Evolutionary conservation across 1,139 yeast genomes (phyloP).

Genomic region (Hansenula lynferdii): DNA sequence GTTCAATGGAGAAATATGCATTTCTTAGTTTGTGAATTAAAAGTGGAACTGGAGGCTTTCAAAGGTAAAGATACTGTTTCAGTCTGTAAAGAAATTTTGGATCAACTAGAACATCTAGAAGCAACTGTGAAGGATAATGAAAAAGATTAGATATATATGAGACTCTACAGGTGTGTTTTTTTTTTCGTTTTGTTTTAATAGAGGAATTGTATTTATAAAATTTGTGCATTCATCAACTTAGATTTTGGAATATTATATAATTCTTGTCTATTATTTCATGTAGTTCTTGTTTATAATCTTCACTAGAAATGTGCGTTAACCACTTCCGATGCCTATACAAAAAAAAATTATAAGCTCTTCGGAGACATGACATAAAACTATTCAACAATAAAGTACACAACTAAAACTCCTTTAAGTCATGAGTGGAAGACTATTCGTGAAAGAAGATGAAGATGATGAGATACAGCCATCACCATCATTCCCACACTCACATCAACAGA

Average conservation of each 20-base stretch:
- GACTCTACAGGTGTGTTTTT: neutral
- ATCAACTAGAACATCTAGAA: constrained; percentile 37
- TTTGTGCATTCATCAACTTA: too few species aligned
- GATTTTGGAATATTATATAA: too few species aligned
- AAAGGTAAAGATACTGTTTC: neutral
- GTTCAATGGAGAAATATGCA: constrained; percentile 59
- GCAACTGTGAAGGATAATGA: constrained; percentile 11
- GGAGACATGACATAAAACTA: too few species aligned
- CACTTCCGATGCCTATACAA: too few species aligned
- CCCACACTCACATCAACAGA: constrained; percentile 3
- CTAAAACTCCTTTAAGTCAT: neutral
- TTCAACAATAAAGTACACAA: too few species aligned
- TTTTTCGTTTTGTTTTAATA: neutral
- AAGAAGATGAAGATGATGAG: constrained; percentile 8
- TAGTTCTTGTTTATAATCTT: too few species aligned
- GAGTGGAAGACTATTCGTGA: constrained; percentile 1
- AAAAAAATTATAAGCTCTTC: neutral
- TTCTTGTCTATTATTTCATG: too few species aligned
- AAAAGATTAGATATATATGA: neutral
- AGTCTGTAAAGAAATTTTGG: constrained; percentile 40
- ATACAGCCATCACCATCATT: constrained; percentile 1
- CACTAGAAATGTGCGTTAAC: too few species aligned
- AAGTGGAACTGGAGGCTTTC: constrained; percentile 40
- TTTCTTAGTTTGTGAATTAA: constrained; percentile 49
- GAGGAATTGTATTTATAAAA: neutral